Base-by-base conservation (phyloP, 495 filamentous ascomycete genomes). In the Lasiosphaeriaceae sp. region DNA sequence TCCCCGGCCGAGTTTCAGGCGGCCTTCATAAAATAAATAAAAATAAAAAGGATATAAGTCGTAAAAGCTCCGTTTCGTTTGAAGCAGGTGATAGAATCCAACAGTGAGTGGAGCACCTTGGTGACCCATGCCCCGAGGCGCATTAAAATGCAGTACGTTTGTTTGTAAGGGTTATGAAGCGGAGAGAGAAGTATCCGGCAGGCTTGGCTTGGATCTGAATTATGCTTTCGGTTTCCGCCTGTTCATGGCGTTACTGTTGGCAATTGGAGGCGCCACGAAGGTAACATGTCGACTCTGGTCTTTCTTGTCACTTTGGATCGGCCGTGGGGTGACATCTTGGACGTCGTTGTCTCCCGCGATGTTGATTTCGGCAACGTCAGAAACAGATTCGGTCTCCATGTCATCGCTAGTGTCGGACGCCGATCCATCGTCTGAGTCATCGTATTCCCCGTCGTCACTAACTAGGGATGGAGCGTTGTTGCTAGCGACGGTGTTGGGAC, bases 401-500 rank as follows among this genome's bases (percentile, higher is more conserved):
- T 56, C 73, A 26, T 76, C 76, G 44, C 73, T 72, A 39, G 66
- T 63, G 9, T 78, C 77, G 7, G 75, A 77, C 11, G 74, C 70
- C 2, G 76, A 77, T 16, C 71, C 73, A 31, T 73, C 76, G 48
- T 75, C 73, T 2, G 74, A 78, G 50, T 85, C 83, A 56, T 85
- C 86, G 62, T 91, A 89, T 62, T 88, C 86, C 52, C 84, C 88
- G 66, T 92, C 87, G 69, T 96, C 92, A 72, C 89, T 92, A 59
- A 96, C 89, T 52, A 96, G 75, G 43, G 90, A 93, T 12, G 92
- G 92, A 11, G 89, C 88, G 50, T 81, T 81, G 68, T 93, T 92
- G 63, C 89, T 89, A 34, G 89, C 83, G 29, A 87, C 74, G 6
- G 90, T 90, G 59, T 90, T 83, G 8, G 92, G 91, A 63, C 88